These are phyloP conservation scores for Alliaria petiolata DNA, from an alignment of 345 rosid species.

Conservation along the genomic window DNA sequence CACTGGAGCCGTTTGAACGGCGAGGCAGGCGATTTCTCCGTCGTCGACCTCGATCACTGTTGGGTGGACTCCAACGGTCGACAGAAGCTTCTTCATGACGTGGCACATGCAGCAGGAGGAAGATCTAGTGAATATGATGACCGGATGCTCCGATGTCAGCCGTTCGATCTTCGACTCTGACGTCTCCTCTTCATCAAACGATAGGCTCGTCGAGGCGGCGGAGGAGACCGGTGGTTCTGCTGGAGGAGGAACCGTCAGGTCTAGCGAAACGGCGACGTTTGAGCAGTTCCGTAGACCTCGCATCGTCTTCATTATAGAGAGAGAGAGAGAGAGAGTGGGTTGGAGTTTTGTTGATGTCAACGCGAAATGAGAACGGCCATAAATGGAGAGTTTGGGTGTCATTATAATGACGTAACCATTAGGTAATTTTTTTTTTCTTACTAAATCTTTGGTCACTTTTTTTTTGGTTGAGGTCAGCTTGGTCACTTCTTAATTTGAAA, in stretches of 20 bases:
- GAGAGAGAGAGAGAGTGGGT: neutral
- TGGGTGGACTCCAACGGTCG: conserved; percentile 83
- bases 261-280: conserved; percentile 32
- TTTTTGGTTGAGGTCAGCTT: neutral
- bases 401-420: conserved; percentile 29
- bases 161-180: conserved; percentile 69
- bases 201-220: conserved; percentile 38
- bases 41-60: conserved; percentile 90
- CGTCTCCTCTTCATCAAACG: conserved; percentile 83
- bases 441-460: neutral
- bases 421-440: neutral
- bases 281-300: conserved; percentile 20
- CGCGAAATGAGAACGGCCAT: conserved; percentile 23
- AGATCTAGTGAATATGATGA: conserved; percentile 79
- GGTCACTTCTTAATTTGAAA: neutral
- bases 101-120: conserved; percentile 94
- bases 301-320: conserved; percentile 32
- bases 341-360: conserved; percentile 29
- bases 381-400: conserved; percentile 32
- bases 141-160: conserved; percentile 85
- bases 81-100: conserved; percentile 79
- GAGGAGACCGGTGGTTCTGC: conserved; percentile 29
- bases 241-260: conserved; percentile 35
- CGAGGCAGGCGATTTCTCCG: conserved; percentile 46
- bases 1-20: conserved; percentile 44